A percentile compares a stretch with the other conserved stretches of the same genome.
Conservation (phyloP, 768 basidiomycete genomes). For the Leccinum longicurvipes region DNA sequence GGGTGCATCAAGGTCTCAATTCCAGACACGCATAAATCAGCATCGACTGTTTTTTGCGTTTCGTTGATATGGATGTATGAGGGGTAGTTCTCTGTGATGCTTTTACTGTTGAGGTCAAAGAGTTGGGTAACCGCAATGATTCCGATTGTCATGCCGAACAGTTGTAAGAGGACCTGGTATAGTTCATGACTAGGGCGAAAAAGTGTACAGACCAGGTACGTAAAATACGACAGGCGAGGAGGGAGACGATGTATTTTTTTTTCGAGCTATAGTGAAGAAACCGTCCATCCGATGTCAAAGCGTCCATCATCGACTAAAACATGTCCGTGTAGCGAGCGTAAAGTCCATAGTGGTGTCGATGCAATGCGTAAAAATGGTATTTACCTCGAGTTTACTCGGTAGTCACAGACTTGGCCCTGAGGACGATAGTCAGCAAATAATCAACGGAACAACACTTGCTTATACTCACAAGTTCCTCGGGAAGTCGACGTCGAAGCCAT, state of each 20-base stretch:
- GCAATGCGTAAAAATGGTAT: neutral
- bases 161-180: neutral
- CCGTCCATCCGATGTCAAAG: conserved; percentile 25
- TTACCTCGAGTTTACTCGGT: conserved; percentile 48
- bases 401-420: conserved; percentile 75
- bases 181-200: neutral
- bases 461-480: conserved; percentile 84
- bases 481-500: conserved; percentile 98
- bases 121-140: neutral
- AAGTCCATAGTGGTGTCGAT: conserved; percentile 13
- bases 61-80: too few relatives aligned
- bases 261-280: conserved; percentile 2
- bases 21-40: too few relatives aligned
- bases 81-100: too few relatives aligned
- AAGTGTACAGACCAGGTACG: neutral
- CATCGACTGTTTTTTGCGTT: too few relatives aligned
- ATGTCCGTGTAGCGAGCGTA: conserved; percentile 18
- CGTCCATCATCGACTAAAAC: conserved; percentile 29
- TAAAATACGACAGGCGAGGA: neutral
- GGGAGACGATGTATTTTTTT: neutral
- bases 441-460: neutral
- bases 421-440: conserved; percentile 9
- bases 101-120: neutral
- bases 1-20: too few relatives aligned
- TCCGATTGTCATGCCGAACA: neutral